Conservation (phyloP, 139 green algal species). For the Chlamydomonas sp. region DNA sequence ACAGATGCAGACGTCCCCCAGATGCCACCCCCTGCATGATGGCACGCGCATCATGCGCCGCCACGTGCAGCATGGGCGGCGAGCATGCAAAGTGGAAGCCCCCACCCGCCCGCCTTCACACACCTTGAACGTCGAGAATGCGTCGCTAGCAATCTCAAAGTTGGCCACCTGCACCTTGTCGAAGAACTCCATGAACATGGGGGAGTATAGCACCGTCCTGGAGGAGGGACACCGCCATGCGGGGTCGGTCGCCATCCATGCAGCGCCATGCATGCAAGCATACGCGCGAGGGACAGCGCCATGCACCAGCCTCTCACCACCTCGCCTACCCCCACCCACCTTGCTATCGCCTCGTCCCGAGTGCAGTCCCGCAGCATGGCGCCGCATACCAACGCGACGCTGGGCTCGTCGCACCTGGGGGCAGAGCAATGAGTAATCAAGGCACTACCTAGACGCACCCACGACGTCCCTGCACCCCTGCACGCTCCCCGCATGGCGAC, state of each 20-base stretch:
- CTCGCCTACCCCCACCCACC: slow-evolving; percentile 12
- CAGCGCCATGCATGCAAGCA: too few relatives aligned
- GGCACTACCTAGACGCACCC: too few relatives aligned
- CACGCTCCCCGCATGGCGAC: too few relatives aligned
- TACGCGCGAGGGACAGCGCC: background rate
- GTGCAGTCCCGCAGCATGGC: slow-evolving; percentile 82
- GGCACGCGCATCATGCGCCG: too few relatives aligned
- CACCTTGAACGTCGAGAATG: slow-evolving; percentile 83
- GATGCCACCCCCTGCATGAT: too few relatives aligned
- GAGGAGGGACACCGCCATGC: background rate
- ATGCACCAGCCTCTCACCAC: background rate
- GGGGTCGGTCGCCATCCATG: background rate
- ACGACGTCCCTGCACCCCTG: background rate
- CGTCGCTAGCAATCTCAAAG: slow-evolving; percentile 90
- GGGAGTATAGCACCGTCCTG: slow-evolving; percentile 49
- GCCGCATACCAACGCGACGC: slow-evolving; percentile 75
- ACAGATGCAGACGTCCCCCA: too few relatives aligned
- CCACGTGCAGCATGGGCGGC: too few relatives aligned
- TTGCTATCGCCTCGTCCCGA: slow-evolving; percentile 57
- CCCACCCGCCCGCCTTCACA: too few relatives aligned
- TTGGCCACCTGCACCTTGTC: slow-evolving; percentile 73
- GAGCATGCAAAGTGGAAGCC: too few relatives aligned
- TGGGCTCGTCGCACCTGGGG: slow-evolving; percentile 60
- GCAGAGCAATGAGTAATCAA: background rate
- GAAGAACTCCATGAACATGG: slow-evolving; percentile 62